Evolutionary conservation across 148 eudicot genomes (phyloP), one percentile per base, ranked within the genome.

Genomic region (Spergularia bocconei): DNA sequence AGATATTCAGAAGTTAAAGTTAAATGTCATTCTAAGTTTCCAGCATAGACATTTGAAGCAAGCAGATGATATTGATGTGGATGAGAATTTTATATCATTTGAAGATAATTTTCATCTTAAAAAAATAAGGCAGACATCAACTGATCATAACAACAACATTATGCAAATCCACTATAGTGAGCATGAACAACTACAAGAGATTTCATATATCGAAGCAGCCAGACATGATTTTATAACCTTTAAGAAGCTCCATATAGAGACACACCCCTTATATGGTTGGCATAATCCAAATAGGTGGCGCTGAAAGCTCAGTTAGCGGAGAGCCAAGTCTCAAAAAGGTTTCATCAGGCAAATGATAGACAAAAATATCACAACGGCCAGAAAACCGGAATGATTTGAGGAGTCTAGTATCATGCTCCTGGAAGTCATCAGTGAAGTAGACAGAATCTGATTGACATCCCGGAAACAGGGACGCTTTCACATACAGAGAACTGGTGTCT

Each of bases 211-310:
- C 29, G 13, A 23, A 48, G 58, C 25, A 72, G 16, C 29, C 55
- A 57, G 23, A 19, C 14, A 57, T 41, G 13, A 19, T 59, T 29
- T 47, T 20, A 19, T 38, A 36, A 71, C 63, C 11, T 36, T 21
- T 38, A 36, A 36, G 63, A 11, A n/a, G 16, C 33, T 71, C 50
- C 19, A 21, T 25, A 47, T 4, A 12, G 12, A 47, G 19, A 11
- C 25, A 61, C 29, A 4, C 52, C 63, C 36, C 11, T 44, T 65
- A 65, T 47, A 75, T 21, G 21, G 71, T 75, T 66, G 63, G 71
- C 10, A 65, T n/a, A 48, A 75, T 66, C 78, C 78, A 66, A 21
- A 75, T 41, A 14, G 78, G 78, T 41, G 71, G 78, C 11, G 78
- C 54, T 13, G 65, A 44, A 29, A 29, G 1, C 25, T 61, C 47